Conservation (phyloP, 139 green algal genomes). For the Closterium sp. region DNA sequence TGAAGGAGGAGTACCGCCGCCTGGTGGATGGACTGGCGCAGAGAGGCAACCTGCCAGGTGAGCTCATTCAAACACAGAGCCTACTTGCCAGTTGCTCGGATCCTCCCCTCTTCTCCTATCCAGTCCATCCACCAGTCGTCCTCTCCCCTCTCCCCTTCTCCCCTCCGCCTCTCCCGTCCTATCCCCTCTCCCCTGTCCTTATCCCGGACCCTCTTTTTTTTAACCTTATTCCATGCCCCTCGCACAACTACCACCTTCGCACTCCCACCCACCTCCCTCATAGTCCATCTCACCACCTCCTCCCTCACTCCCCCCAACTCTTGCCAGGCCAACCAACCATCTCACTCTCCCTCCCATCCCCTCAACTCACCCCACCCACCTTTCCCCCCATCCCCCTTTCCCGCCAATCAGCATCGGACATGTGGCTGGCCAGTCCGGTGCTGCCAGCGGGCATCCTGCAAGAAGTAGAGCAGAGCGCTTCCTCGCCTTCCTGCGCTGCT, state of each 20-base stretch:
- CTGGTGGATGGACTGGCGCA: slow-evolving; percentile 78
- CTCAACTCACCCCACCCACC: neutral
- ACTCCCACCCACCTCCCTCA: neutral
- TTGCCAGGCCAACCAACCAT: too few species aligned
- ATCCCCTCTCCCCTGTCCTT: too few species aligned
- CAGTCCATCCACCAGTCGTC: too few species aligned
- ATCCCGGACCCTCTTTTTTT: too few species aligned
- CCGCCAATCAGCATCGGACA: slow-evolving; percentile 45
- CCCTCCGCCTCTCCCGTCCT: neutral
- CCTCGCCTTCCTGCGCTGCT: too few species aligned
- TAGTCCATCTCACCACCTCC: too few species aligned
- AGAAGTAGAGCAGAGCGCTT: slow-evolving; percentile 52
- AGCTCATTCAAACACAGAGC: neutral
- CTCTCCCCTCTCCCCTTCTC: neutral
- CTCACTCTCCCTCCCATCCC: neutral
- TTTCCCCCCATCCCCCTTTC: neutral
- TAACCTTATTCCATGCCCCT: neutral
- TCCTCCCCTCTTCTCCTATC: too few species aligned
- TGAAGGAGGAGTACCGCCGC: slow-evolving; percentile 52
- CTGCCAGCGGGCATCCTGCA: slow-evolving; percentile 83
- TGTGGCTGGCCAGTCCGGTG: slow-evolving; percentile 81
- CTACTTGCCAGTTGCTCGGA: neutral
- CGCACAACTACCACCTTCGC: too few species aligned
- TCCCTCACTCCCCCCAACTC: too few species aligned
- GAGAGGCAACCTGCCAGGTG: slow-evolving; percentile 56